Conservation (phyloP, 2,329 filamentous ascomycete species). For the Xylariomycetidae sp. region DNA sequence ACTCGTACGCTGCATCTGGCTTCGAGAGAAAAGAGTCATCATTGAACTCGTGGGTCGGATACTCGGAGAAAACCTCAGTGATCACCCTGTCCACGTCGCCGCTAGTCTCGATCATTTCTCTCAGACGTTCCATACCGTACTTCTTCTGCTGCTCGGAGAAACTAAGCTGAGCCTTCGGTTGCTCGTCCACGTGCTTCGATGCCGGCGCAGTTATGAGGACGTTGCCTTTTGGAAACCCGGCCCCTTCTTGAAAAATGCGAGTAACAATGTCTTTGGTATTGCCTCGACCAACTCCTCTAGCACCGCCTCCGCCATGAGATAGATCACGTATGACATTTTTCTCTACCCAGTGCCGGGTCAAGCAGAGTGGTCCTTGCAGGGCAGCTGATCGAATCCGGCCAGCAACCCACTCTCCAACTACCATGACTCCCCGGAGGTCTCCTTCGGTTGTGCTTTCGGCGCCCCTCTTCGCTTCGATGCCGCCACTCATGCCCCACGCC, state of each 20-base stretch:
- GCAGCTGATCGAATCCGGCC: slow-evolving; percentile 56
- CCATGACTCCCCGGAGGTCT: slow-evolving; percentile 78
- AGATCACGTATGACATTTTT: slow-evolving; percentile 64
- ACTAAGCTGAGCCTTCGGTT: slow-evolving; percentile 57
- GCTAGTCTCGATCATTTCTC: slow-evolving; percentile 73
- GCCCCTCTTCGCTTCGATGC: slow-evolving; percentile 64
- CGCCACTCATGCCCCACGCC: slow-evolving; percentile 72
- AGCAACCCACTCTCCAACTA: slow-evolving; percentile 83
- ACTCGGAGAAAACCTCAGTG: slow-evolving; percentile 79
- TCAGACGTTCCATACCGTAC: slow-evolving; percentile 64
- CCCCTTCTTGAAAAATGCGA: slow-evolving; percentile 74
- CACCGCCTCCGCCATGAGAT: slow-evolving; percentile 64
- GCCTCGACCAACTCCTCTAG: slow-evolving; percentile 67
- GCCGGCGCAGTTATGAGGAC: slow-evolving; percentile 32
- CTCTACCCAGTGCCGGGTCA: slow-evolving; percentile 76
- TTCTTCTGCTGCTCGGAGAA: slow-evolving; percentile 71
- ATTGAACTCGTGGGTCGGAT: slow-evolving; percentile 83
- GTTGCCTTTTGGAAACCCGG: slow-evolving; percentile 64
- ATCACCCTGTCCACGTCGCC: slow-evolving; percentile 76
- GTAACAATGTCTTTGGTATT: slow-evolving; percentile 70
- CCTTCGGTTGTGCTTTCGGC: slow-evolving; percentile 65
- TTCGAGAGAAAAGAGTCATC: slow-evolving; percentile 90
- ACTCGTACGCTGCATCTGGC: slow-evolving; percentile 75
- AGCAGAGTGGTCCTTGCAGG: slow-evolving; percentile 35
- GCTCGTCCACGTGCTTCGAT: slow-evolving; percentile 47